phyloP scores from a whole-genome alignment of 192 early-diverging fungal genomes.

The Dispira parvispora region DNA sequence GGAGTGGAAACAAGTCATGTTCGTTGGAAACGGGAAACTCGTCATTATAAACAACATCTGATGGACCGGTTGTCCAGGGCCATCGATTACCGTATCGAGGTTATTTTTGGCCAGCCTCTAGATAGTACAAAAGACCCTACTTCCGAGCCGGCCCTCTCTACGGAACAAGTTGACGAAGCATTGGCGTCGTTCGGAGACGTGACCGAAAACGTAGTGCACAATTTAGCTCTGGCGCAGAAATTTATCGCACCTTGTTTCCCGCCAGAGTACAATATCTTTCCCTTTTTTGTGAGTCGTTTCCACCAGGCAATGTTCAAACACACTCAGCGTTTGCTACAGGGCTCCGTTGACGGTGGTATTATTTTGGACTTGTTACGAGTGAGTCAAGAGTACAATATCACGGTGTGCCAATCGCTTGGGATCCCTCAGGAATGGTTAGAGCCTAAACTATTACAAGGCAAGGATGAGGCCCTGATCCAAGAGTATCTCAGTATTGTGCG shows the following conservation, averaged over 20 bases:
- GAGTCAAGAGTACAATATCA: slow-evolving; percentile 81
- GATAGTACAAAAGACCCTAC: background rate
- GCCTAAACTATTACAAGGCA: slow-evolving; percentile 81
- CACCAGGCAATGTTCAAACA: slow-evolving; percentile 79
- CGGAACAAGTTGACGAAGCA: slow-evolving; percentile 33
- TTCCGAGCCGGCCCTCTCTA: background rate
- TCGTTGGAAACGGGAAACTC: slow-evolving; percentile 17
- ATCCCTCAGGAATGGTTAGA: slow-evolving; percentile 77
- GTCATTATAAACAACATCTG: slow-evolving; percentile 26
- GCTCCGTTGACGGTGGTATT: slow-evolving; percentile 63
- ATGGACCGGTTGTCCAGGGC: slow-evolving; percentile 16
- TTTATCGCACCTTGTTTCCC: slow-evolving; percentile 79
- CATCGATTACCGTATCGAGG: slow-evolving; percentile 29
- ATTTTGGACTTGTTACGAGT: slow-evolving; percentile 77
- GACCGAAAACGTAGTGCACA: slow-evolving; percentile 74
- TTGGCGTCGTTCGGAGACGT: slow-evolving; percentile 15
- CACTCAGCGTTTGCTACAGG: slow-evolving; percentile 51
- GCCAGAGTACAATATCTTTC: slow-evolving; percentile 85
- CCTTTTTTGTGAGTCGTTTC: slow-evolving; percentile 88
- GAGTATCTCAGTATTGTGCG: slow-evolving; percentile 86
- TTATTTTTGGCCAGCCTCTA: slow-evolving; percentile 21
- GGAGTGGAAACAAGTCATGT: slow-evolving; percentile 17
- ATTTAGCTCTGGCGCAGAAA: slow-evolving; percentile 76
- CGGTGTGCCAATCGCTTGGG: slow-evolving; percentile 73
- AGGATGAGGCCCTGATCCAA: slow-evolving; percentile 74